Conservation (phyloP, 2,329 filamentous ascomycete species). For the Arthroderma sp. region DNA sequence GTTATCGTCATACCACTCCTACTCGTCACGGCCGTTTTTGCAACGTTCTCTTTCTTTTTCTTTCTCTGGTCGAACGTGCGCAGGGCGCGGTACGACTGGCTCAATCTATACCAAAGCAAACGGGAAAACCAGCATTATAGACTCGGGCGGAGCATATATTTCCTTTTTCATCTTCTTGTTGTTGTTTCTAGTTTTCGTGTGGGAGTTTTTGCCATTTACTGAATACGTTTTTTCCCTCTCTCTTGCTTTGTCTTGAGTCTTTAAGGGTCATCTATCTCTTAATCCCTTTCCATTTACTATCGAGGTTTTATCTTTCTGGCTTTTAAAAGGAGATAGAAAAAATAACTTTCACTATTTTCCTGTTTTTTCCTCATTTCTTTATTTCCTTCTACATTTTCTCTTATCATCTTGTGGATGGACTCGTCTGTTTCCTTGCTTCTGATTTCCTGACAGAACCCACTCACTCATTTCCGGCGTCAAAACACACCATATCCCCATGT, state of each 20-base stretch:
- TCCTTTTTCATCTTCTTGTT: background rate
- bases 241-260: conserved; percentile 1
- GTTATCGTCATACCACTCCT: no score
- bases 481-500: no score
- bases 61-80: conserved; percentile 8
- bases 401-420: background rate
- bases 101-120: conserved; percentile 5
- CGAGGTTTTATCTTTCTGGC: background rate
- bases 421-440: background rate
- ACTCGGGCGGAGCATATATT: conserved; percentile 12
- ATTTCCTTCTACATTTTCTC: conserved; percentile 5
- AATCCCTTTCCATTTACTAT: background rate
- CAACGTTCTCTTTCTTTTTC: conserved; percentile 2
- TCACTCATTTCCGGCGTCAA: no score
- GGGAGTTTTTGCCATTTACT: conserved; percentile 2
- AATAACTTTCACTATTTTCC: background rate
- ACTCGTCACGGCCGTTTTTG: conserved; percentile 3
- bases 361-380: conserved; percentile 1
- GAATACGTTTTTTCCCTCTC: conserved; percentile 1
- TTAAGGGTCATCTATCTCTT: background rate
- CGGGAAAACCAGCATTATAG: conserved; percentile 12
- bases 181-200: background rate
- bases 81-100: conserved; percentile 9
- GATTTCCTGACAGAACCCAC: no score
- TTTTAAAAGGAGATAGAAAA: no score